Base-by-base conservation (phyloP, 169 alveolate genomes). In the Plasmodium cynomolgi region DNA sequence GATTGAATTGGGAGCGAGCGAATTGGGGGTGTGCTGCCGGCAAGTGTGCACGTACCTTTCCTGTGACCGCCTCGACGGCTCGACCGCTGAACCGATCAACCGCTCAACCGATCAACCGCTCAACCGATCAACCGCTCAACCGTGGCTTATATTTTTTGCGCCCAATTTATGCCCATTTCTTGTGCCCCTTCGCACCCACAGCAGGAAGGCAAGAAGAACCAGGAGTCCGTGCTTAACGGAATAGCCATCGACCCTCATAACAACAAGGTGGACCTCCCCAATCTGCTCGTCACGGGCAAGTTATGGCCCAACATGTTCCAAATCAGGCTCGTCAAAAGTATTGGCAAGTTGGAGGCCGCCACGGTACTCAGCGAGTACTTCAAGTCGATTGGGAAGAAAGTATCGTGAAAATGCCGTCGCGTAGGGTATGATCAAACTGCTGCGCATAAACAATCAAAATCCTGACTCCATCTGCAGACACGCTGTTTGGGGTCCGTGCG, bases 291-390 rank as follows among this genome's bases (percentile, higher is more conserved):
- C 20, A 81, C 95, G 23, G 95, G 95, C 7, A 91, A 91, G 56
- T 17, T 41, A 4, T 91, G 95, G 95, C 50, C 95, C 44, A 91
- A 91, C 33, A 62, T 91, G n/a, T 91, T 91, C 75, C 84, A 91
- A 91, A 91, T 91, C 37, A 88, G 26, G 68, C 47, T 88, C 29
- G 44, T n/a, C 44, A 85, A 56, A 85, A 79, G n/a, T 1, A 37
- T 9, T 23, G n/a, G 33, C 11, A 50, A 41, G 41, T 39, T 77
- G 47, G 37, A 33, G 37, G 72, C 86, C 2, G 20, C 26, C 26
- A n/a, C 7, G 15, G 17, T 79, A 13, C 44, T 88, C 23, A 33
- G 33, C n/a, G 81, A 54, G 33, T 77, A 88, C 20, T 83, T 74
- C 33, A 71, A 73, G 34, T 23, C 91, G 15, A 72, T 83, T 37